Percentiles rank a stretch among this genome's conserved stretches.
Conservation (phyloP, 768 basidiomycete species). For the Boletellus emodensis region DNA sequence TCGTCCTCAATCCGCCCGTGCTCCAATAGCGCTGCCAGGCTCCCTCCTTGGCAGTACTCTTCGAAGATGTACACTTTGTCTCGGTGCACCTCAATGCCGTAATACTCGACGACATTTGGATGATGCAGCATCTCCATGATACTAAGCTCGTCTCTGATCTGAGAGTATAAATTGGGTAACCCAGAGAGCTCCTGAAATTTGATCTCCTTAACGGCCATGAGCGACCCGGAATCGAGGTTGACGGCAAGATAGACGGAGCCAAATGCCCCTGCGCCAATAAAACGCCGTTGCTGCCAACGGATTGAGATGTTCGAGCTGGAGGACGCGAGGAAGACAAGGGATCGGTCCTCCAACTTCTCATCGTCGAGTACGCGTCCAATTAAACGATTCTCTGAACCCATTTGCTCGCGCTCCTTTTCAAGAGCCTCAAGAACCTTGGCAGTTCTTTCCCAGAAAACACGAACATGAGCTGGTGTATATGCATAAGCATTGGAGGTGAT, state of each 20-base stretch:
- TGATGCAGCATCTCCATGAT: constrained; percentile 99
- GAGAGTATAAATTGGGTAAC: constrained; percentile 80
- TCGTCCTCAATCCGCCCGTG: constrained; percentile 97
- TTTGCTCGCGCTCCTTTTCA: constrained; percentile 57
- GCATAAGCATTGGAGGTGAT: constrained; percentile 32
- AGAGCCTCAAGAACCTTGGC: constrained; percentile 55
- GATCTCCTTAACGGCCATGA: constrained; percentile 99
- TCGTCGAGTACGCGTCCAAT: constrained; percentile 92
- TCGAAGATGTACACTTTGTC: constrained; percentile 99
- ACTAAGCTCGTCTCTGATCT: constrained; percentile 92
- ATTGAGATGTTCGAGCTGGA: constrained; percentile 95
- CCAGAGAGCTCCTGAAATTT: constrained; percentile 93
- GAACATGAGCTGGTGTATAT: constrained; percentile 61
- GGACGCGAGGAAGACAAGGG: constrained; percentile 90
- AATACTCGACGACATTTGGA: constrained; percentile 97
- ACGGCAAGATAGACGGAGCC: constrained; percentile 99
- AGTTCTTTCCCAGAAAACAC: constrained; percentile 73
- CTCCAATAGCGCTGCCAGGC: constrained; percentile 81
- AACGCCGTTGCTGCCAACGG: constrained; percentile 96
- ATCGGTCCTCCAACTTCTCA: constrained; percentile 89
- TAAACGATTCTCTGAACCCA: constrained; percentile 67
- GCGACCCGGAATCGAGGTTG: constrained; percentile 90
- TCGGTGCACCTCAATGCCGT: constrained; percentile 97
- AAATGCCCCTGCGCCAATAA: constrained; percentile 98
- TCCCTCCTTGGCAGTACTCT: constrained; percentile 96